Conservation (phyloP, 495 filamentous ascomycete genomes). For the Penicillium egyptiacum region DNA sequence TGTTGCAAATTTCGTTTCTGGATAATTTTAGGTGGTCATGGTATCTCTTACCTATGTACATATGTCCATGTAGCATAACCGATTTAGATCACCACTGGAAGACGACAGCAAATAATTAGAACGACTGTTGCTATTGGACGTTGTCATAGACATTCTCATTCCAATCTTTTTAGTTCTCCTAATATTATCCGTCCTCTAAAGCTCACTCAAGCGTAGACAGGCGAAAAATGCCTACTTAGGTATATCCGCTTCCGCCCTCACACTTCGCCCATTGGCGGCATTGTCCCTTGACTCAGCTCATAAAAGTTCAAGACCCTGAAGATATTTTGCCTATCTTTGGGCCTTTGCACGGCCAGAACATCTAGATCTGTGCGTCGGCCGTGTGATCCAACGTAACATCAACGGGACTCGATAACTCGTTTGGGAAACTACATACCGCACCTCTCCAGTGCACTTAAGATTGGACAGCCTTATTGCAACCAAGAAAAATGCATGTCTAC, state of each 20-base stretch:
- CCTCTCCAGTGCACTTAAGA: constrained; percentile 5
- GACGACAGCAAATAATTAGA: not conserved
- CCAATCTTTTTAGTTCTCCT: not conserved
- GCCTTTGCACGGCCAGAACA: not conserved
- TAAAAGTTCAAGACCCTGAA: not conserved
- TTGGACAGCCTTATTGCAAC: constrained; percentile 14
- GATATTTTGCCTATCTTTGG: not conserved
- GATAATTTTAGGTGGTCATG: not conserved
- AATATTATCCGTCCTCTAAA: not conserved
- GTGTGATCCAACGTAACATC: not conserved
- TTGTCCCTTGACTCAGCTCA: not conserved
- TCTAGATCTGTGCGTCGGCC: not conserved
- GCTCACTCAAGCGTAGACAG: not conserved
- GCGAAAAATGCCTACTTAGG: not conserved
- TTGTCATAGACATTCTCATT: not conserved
- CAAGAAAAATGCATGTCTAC: constrained; percentile 10
- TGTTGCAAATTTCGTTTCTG: not conserved
- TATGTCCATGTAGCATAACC: no score
- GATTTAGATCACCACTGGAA: not conserved
- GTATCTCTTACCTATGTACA: not conserved
- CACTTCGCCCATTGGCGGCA: not conserved
- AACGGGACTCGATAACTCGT: constrained; percentile 41
- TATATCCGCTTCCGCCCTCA: not conserved
- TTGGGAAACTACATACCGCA: constrained; percentile 40
- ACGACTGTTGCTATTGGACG: not conserved